Evolutionary conservation across 2,329 filamentous ascomycete species (phyloP), one percentile per base, ranked within the genome.

Genomic region (Aspergillus ibericus): DNA sequence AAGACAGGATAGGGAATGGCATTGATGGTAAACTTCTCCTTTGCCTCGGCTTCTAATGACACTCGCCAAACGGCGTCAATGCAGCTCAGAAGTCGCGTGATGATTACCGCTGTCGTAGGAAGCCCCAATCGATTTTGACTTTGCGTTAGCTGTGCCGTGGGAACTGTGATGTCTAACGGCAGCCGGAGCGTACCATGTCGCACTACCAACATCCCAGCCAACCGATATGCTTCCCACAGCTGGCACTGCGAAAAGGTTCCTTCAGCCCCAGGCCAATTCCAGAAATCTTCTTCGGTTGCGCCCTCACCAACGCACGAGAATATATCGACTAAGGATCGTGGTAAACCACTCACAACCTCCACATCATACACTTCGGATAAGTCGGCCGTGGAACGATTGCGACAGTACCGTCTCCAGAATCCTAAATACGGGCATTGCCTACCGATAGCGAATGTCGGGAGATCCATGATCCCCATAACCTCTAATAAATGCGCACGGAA

Each of bases 381-480:
- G 3, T 53, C 15, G 48, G 29, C 22, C 53, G 52, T 7, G 53
- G 51, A n/a, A 9, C 34, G 13, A 40, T 52, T 22, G 54, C 65
- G 65, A 27, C 68, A 70, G 38, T 72, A 67, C 2, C 60, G 61
- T 10, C 64, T 62, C 71, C 70, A 73, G 35, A 73, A 66, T 1
- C 68, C 66, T 15, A 72, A 63, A 9, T 48, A 57, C 7, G 68
- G 60, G 1, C 53, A 63, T 12, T 66, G 66, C 1, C 71, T 64
- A 12, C 70, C 70, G 13, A 73, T 51, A 0, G 66, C 54, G 32
- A 71, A 67, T 2, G 65, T 67, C 0, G 66, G 65, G 9, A 73
- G 56, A 47, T 72, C 70, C 68, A 72, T 70, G 1, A 72, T 60
- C 0, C 71, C 70, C 70, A 73, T 70, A 4, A 71, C 71, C 38